These are phyloP conservation scores for Yamadazyma olivae DNA, from an alignment of 805 yeast genomes.

Conservation along the genomic window DNA sequence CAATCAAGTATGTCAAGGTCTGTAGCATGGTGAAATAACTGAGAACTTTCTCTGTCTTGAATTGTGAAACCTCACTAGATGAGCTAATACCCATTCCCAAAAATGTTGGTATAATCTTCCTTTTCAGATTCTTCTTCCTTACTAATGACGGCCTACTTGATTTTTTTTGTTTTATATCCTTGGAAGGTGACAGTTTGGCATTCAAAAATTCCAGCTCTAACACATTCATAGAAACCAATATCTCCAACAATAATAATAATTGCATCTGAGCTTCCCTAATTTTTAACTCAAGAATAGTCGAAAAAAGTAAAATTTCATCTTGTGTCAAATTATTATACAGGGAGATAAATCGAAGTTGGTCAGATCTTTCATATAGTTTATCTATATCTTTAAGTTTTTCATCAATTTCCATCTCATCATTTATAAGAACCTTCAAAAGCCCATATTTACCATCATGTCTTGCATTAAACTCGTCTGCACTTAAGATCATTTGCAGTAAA, in stretches of 20 bases:
- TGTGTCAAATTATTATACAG: conserved; percentile 5
- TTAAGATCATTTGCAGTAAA: conserved; percentile 28
- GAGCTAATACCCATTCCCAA: conserved; percentile 34
- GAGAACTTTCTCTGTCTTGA: conserved; percentile 20
- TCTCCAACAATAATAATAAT: conserved; percentile 45
- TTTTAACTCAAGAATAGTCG: conserved; percentile 39
- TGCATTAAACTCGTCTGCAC: conserved; percentile 37
- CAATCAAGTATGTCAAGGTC: conserved; percentile 44
- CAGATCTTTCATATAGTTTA: conserved; percentile 18
- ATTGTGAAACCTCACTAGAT: conserved; percentile 3
- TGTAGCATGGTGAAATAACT: conserved; percentile 15
- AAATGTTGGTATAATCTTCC: conserved; percentile 40
- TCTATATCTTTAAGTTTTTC: conserved; percentile 3
- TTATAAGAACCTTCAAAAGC: conserved; percentile 12
- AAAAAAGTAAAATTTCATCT: conserved; percentile 2
- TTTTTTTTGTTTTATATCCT: conserved; percentile 15
- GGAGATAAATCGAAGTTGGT: conserved; percentile 16
- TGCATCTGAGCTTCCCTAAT: conserved; percentile 58
- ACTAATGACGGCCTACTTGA: conserved; percentile 24
- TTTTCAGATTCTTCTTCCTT: conserved; percentile 19
- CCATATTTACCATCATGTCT: conserved; percentile 38
- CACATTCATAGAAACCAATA: conserved; percentile 30
- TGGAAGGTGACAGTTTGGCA: conserved; percentile 2
- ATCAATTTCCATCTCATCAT: not conserved
- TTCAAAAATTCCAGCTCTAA: conserved; percentile 35